Base-by-base conservation (phyloP, 2,329 filamentous ascomycete genomes). In the Colletotrichum eleusines region DNA sequence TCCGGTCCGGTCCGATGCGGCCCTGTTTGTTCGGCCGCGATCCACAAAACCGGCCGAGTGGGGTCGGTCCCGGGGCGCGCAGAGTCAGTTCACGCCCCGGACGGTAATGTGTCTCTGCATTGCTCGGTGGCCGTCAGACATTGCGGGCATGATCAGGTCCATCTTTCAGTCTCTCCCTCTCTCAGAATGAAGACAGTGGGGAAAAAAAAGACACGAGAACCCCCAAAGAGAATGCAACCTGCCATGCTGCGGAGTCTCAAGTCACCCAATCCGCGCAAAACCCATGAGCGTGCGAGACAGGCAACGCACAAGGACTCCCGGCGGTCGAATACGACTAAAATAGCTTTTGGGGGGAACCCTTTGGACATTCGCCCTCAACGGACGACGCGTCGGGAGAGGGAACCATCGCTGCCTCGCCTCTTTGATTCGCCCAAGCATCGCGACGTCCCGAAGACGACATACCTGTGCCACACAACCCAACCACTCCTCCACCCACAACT, bases 351-450 rank as follows among this genome's bases (percentile, higher is more conserved):
- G n/a, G 54, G 57, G 18, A 62, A n/a, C n/a, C 42, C 2, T 51
- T 54, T 50, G 16, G 2, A 2, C 33, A 2, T 35, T 33, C n/a
- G 16, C 20, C 46, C 63, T n/a, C 38, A 54, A 26, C 31, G 40
- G 53, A 46, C 8, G 7, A 3, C 59, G 35, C 58, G 59, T 59
- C 18, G 9, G 14, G 62, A 68, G 64, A 64, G 68, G 68, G 58
- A 68, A 59, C 31, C 18, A 20, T 33, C n/a, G 16, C 18, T n/a
- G 23, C 16, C 31, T 23, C 8, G 38, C 14, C 20, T 4, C n/a
- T 46, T 7, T 54, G 33, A 71, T 71, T 68, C 44, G 51, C 31
- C 58, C 28, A 63, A 51, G 38, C 63, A 26, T 51, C 20, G 20
- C 16, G 11, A 20, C 23, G 42, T 20, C 23, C 40, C 16, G 33